Conservation (phyloP, 2,329 filamentous ascomycete genomes). For the Cladosporium sp. region DNA sequence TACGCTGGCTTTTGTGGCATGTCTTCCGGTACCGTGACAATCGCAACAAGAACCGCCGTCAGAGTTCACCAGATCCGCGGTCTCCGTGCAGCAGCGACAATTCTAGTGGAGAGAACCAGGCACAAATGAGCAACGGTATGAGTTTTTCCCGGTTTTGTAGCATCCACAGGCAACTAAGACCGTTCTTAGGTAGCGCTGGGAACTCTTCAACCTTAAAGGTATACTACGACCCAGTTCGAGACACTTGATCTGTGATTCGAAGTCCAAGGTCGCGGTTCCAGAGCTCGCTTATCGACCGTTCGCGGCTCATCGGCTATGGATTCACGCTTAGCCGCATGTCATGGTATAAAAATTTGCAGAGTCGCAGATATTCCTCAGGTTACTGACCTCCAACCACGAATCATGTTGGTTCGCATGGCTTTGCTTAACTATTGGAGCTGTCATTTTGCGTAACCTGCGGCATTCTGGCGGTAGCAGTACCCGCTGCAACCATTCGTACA, state of each 20-base stretch:
- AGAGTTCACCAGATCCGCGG: conserved; percentile 17
- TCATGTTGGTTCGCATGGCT: not conserved
- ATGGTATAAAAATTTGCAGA: too few relatives aligned
- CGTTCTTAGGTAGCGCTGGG: not conserved
- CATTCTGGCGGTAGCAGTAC: not conserved
- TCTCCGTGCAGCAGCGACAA: conserved; percentile 8
- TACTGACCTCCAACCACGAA: not conserved
- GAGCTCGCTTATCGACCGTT: not conserved
- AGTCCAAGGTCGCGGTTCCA: not conserved
- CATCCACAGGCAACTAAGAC: not conserved
- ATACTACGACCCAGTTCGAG: conserved; percentile 9
- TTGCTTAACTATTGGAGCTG: not conserved
- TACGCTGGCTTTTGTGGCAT: conserved; percentile 50
- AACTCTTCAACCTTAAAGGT: not conserved
- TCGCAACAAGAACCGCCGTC: conserved; percentile 33
- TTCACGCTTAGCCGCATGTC: too few relatives aligned
- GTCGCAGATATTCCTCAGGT: not conserved
- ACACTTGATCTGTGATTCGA: not conserved
- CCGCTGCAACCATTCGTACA: not conserved
- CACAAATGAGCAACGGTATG: not conserved
- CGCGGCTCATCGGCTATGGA: not conserved
- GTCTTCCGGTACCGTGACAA: conserved; percentile 47
- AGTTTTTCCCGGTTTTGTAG: not conserved
- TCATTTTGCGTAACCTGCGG: not conserved
- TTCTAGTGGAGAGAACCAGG: conserved; percentile 5